Evolutionary conservation across 345 rosid genomes (phyloP), one percentile per base, ranked within the genome.

Genomic region (sweet orange (Citrus sinensis)): DNA sequence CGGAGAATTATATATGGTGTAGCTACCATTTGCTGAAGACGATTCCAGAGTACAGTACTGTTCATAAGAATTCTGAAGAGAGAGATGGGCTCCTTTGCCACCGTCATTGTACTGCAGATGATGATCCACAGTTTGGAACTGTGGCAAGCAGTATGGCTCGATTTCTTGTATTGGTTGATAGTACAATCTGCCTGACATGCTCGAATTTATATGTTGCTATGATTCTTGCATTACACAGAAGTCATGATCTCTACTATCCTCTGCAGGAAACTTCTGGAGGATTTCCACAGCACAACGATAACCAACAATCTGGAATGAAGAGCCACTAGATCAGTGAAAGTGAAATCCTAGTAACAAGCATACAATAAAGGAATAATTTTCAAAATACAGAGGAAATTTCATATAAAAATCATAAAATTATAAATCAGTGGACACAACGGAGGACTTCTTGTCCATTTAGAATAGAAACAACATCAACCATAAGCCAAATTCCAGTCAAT

Each of bases 31-130:
- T 46, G 85, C 75, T 51, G 88, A 88, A 75, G 90, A 89, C 72
- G 92, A 91, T 82, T 93, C 97, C 32, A 84, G 85, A 22, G 87
- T 87, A 85, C 97, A 90, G 78, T 80, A 89, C 29, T 73, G 86
- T 63, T 84, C 88, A 46, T n/a, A 72, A 42, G 89, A 77, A 83
- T 80, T 85, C 76, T 75, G 78, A 80, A 81, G 37, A 62, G 85
- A 75, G 75, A 85, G 73, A 68, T 81, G 81, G 62, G 68, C 49
- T 72, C 78, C 82, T 54, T 69, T 73, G 70, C 73, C 70, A 71
- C 82, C 54, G 27, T 81, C 85, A 78, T 56, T 78, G 81, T 73
- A 80, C 80, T 67, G 67, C 29, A 81, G 69, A 35, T 74, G 82
- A 62, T 64, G 87, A 55, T 85, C 87, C 67, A 75, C 27, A 46